phyloP scores from a whole-genome alignment of 2,329 filamentous ascomycete species.

The Colletotrichum sp. region DNA sequence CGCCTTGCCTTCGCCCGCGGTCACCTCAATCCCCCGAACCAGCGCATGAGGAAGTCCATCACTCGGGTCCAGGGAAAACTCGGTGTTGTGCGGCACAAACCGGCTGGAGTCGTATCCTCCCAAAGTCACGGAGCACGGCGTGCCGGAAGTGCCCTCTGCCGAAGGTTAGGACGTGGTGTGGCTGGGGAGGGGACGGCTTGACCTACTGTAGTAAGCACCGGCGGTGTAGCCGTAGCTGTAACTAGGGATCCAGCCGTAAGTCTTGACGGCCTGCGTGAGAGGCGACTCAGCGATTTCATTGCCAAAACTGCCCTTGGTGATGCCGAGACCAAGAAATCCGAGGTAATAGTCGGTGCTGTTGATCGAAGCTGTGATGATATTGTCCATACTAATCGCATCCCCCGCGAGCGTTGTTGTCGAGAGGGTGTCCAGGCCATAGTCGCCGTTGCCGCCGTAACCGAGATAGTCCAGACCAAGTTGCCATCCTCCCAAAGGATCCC shows the following conservation, averaged over 20 bases:
- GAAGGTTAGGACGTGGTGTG: conserved; percentile 30
- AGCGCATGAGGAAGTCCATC: conserved; percentile 63
- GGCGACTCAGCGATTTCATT: conserved; percentile 54
- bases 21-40: conserved; percentile 61
- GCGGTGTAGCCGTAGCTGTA: conserved; percentile 79
- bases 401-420: conserved; percentile 42
- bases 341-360: conserved; percentile 62
- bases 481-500: conserved; percentile 64
- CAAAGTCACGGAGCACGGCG: conserved; percentile 65
- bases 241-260: conserved; percentile 68
- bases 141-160: conserved; percentile 42
- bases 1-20: conserved; percentile 33
- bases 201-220: conserved; percentile 73
- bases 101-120: conserved; percentile 73
- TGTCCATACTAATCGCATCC: conserved; percentile 45
- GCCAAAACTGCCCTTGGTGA: conserved; percentile 58
- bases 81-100: conserved; percentile 64
- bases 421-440: conserved; percentile 65
- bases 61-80: conserved; percentile 62
- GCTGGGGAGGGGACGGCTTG: conserved; percentile 11
- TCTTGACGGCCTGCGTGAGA: conserved; percentile 62
- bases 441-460: conserved; percentile 64
- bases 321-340: conserved; percentile 63
- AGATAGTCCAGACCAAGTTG: conserved; percentile 64
- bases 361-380: conserved; percentile 54